Evolutionary conservation across 805 yeast species (phyloP), one percentile per base, ranked within the genome.

Genomic region (Diddensiella caesifluorescens): DNA sequence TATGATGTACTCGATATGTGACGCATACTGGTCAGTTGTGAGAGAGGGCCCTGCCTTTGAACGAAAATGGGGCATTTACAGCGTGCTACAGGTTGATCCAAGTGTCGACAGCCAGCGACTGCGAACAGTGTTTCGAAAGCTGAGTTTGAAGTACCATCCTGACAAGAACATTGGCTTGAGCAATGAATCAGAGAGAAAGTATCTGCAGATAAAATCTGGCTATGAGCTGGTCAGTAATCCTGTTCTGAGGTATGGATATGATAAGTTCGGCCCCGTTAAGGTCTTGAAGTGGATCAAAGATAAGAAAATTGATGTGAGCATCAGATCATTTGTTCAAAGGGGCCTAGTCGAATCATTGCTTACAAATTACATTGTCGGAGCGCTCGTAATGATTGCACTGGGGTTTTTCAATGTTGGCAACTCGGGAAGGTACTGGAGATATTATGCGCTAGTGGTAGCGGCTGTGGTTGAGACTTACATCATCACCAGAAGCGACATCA

Each of bases 181-280:
- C 26, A 37, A 36, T 23, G 44, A 46, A 34, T 49, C 42, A 21
- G 45, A 49, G 26, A 44, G 41, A 16, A 19, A 27, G 12, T 61
- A 52, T 44, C 32, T 56, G 60, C 89, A 80, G 60, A 71, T 85
- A 57, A 75, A 88, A 13, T 70, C 74, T 39, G 94, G 95, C 15
- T 70, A 86, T 59, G 95, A 86, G 61, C 69, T 83, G 12, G 70
- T 89, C 46, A 71, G 82, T 10, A 92, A 85, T 59, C 71, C 79
- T 9, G 79, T 80, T 53, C 79, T 81, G 66, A 78, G 95, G 71
- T 85, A 79, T 33, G 59, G 80, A 2, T 90, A 89, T 59, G 96
- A 89, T 63, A 75, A 80, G 47, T 85, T 78, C 56, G 97, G 97
- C 63, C 80, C 77, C 55, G 88, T 81, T 55, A 29, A 29, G 15